Conservation (phyloP, 139 green algal species). For the Coelastrella sp. region DNA sequence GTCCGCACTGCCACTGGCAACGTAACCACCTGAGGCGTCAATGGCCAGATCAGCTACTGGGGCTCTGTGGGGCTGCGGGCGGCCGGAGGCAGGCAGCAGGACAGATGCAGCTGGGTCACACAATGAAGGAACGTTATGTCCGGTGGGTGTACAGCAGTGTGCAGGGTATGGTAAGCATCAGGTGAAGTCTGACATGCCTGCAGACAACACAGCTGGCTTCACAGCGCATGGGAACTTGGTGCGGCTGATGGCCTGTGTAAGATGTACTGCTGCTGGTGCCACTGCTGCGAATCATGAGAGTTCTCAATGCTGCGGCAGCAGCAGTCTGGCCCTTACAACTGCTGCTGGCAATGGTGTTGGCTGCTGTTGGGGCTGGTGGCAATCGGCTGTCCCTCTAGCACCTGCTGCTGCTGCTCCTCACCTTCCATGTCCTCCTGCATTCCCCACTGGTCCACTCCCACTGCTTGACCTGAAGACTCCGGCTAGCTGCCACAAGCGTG, state of each 20-base stretch:
- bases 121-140: not conserved
- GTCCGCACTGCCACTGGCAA: slow-evolving; percentile 87
- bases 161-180: not conserved
- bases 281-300: no score
- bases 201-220: not conserved
- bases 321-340: not conserved
- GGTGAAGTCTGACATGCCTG: not conserved
- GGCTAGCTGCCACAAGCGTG: slow-evolving; percentile 81
- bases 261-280: no score
- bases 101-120: not conserved
- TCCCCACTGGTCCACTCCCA: slow-evolving; percentile 74
- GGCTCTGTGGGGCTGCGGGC: slow-evolving; percentile 72
- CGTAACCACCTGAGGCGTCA: slow-evolving; percentile 80
- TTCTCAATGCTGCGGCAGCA: not conserved
- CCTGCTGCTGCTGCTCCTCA: slow-evolving; percentile 39
- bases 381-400: not conserved
- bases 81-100: not conserved
- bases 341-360: not conserved
- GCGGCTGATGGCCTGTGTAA: no score
- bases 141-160: not conserved
- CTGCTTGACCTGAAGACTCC: slow-evolving; percentile 77
- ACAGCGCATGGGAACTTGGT: not conserved
- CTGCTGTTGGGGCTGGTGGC: not conserved
- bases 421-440: slow-evolving; percentile 70
- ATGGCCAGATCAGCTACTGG: slow-evolving; percentile 86